Base-by-base conservation (phyloP, 108 stramenopile genomes). In the Nitzschia palea region DNA sequence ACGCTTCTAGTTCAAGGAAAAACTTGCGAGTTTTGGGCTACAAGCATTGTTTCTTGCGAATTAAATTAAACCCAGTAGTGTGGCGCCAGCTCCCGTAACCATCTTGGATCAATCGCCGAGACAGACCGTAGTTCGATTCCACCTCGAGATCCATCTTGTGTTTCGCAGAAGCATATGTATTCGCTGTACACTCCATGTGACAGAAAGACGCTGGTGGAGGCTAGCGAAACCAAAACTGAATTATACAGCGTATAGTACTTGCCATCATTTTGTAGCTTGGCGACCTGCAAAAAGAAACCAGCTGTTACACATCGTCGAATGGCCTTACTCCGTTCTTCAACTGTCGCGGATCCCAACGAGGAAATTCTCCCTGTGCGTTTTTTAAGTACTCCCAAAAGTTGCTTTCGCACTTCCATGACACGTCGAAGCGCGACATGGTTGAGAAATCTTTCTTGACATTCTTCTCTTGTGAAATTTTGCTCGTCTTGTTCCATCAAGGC, bases 71-170 rank as follows among this genome's bases (percentile, higher is more conserved):
- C 68, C 88, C 89, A 99, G 75, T 97, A 98, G 73, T 98, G 96
- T 33, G 97, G 98, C n/a, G 99, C 99, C 26, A 98, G 70, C 68
- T 98, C 95, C 54, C 85, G 68, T 12, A 99, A 80, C 99, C 99
- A 99, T 47, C 91, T 67, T 0, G 95, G 95, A 65, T 96, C 85
- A 31, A 99, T 94, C 5, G 87, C 76, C 20, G 85, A 83, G 35
- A 95, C 91, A 30, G 80, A 72, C 15, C 87, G 88, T 65, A 98
- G 81, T 58, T 94, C 93, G 18, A 94, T 82, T 23, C 90, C 90
- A 26, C 93, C 93, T 57, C 87, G 63, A 34, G 67, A 54, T 20
- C 93, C 93, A 65, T 94, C 93, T 23, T 76, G 73, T 1, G 93
- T 94, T 55, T 91, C 85, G 14, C 86, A 74, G 73, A 87, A 94